A percentile compares a stretch with the other conserved stretches of the same genome.
These are phyloP conservation scores for Thraustochytrium striatum DNA, from an alignment of 352 stramenopile genomes.

Conservation along the genomic window DNA sequence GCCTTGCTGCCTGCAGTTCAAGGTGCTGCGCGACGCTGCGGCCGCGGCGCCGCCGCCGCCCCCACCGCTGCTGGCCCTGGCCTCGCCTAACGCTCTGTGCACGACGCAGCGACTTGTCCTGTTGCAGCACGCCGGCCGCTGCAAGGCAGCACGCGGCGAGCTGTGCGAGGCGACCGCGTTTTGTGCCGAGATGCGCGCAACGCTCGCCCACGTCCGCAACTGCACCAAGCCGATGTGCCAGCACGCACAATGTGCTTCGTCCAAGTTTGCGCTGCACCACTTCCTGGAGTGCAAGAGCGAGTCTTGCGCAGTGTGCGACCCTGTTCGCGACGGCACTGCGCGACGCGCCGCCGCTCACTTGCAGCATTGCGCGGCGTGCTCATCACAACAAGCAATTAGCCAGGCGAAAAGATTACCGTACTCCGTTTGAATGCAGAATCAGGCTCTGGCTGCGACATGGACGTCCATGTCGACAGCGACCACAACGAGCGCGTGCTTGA, in stretches of 20 bases:
- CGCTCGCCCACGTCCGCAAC: constrained; percentile 17
- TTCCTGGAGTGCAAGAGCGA: constrained; percentile 12
- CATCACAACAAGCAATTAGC: not conserved
- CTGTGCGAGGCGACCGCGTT: not conserved
- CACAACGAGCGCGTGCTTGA: not conserved
- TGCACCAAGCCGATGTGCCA: not conserved
- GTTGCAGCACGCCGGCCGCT: constrained; percentile 22
- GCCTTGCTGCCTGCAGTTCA: constrained; percentile 39
- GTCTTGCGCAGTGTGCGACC: constrained; percentile 3
- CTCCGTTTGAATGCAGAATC: not conserved
- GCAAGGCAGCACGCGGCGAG: not conserved
- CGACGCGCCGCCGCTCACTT: not conserved
- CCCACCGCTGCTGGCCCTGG: not conserved
- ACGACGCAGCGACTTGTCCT: constrained; percentile 13
- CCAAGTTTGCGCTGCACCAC: constrained; percentile 36
- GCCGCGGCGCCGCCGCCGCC: not conserved
- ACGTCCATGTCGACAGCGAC: not conserved
- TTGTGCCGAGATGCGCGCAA: constrained; percentile 12
- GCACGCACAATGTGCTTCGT: not conserved
- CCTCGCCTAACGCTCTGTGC: not conserved
- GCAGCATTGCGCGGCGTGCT: not conserved
- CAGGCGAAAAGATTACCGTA: not conserved
- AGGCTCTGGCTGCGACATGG: not conserved
- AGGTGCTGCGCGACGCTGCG: not conserved
- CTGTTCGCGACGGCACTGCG: not conserved